Base-by-base conservation (phyloP, 169 alveolate genomes). In the Babesia bigemina region DNA sequence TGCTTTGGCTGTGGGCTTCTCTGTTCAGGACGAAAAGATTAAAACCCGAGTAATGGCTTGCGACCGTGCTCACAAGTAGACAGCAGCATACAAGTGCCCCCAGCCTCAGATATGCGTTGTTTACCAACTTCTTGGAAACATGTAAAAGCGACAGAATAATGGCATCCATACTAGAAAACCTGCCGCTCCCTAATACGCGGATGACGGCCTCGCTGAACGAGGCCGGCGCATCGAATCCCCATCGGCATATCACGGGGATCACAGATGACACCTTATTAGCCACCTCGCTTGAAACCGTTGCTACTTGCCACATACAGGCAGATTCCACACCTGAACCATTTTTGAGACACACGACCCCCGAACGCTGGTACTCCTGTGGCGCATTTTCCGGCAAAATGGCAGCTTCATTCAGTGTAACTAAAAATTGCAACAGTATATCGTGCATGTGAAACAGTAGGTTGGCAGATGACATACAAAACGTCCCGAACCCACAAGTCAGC, bases 221-320 rank as follows among this genome's bases (percentile, higher is more conserved):
- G 19, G 49, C 67, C n/a, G 76, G 76, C 39, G 76, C 14, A 53
- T 67, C 66, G 50, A 67, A 52, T n/a, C 67, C 76, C 76, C 76
- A 67, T 0, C 76, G 63, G 39, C 66, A 52, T 10, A 67, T 10
- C 3, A 67, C 22, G 53, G 76, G 76, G 12, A 67, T 55, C 0
- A 67, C 29, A 24, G 45, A 33, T 16, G 67, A 29, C 8, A 67
- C 21, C 9, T 63, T 52, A 2, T 67, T 65, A 0, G 50, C 47
- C 17, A 67, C 55, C 4, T 14, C 12, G 10, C 33, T 42, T 21
- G 24, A n/a, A 0, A 67, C 67, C 53, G n/a, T 67, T 7, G 76
- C 52, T 26, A 16, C 21, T 33, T 67, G 76, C 76, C 76, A 67
- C 1, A 0, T 12, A 7, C 39, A 9, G 4, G 14, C 42, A 0